Conservation (phyloP, 1,139 yeast species). For the Suhomyces ambrosiae region DNA sequence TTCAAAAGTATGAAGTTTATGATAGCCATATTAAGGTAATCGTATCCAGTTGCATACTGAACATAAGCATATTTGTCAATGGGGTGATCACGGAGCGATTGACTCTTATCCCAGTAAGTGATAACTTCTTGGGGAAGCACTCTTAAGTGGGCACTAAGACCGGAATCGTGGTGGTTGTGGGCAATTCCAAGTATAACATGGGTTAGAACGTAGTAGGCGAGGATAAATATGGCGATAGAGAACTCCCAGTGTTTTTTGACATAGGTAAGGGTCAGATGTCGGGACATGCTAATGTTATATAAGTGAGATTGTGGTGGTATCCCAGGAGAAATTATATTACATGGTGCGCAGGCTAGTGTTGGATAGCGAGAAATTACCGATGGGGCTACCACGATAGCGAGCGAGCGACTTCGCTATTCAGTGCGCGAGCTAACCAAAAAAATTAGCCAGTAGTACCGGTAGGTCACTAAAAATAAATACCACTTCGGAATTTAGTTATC, state of each 20-base stretch:
- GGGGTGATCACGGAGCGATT: neutral
- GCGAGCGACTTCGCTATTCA: no score
- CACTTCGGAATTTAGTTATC: no score
- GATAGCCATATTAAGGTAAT: conserved; percentile 37
- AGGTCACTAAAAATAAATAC: no score
- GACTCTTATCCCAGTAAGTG: conserved; percentile 15
- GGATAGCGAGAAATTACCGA: no score
- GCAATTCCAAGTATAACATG: conserved; percentile 17
- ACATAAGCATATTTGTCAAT: conserved; percentile 29
- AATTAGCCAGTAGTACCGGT: no score
- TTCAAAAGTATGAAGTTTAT: conserved; percentile 31
- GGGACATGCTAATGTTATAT: no score
- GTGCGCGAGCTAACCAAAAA: no score
- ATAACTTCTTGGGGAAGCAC: conserved; percentile 29
- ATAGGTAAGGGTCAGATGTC: neutral
- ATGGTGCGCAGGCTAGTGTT: no score
- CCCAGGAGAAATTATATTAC: no score
- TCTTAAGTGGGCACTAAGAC: conserved; percentile 22
- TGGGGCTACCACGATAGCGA: no score
- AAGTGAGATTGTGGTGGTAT: no score
- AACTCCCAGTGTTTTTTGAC: conserved; percentile 27
- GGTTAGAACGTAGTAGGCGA: conserved; percentile 24
- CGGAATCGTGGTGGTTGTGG: conserved; percentile 16
- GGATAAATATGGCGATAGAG: conserved; percentile 26
- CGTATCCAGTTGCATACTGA: conserved; percentile 40